These are phyloP conservation scores for Thalassiosira sp. DNA, from an alignment of 352 stramenopile genomes.

Conservation along the genomic window DNA sequence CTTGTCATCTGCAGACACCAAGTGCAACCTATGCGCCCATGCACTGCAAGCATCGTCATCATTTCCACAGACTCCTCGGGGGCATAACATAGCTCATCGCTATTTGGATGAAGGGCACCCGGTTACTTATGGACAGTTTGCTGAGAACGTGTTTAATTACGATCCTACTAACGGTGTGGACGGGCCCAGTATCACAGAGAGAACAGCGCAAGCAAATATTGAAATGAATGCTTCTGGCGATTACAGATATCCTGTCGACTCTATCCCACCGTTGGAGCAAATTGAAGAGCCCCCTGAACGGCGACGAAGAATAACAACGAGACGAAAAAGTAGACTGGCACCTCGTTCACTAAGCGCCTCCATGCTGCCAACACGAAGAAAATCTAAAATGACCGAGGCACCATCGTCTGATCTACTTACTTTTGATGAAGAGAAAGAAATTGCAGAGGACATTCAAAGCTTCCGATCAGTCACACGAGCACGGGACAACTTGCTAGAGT, in stretches of 20 bases:
- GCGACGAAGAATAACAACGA: constrained; percentile 14
- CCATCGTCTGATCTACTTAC: constrained; percentile 31
- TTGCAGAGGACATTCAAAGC: constrained; percentile 31
- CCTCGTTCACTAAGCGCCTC: constrained; percentile 24
- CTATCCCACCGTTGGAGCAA: not conserved
- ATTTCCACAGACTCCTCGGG: constrained; percentile 19
- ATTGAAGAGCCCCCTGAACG: not conserved
- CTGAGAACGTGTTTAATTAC: constrained; percentile 5
- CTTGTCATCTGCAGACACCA: constrained; percentile 2
- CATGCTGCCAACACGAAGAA: constrained; percentile 38
- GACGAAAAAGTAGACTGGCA: constrained; percentile 38
- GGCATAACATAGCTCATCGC: constrained; percentile 17
- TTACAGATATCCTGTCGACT: constrained; percentile 18
- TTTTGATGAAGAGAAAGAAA: constrained; percentile 55
- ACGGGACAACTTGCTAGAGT: constrained; percentile 38
- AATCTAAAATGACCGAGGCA: not conserved
- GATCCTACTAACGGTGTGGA: constrained; percentile 3
- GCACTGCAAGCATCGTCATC: constrained; percentile 40
- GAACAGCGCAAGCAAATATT: constrained; percentile 32
- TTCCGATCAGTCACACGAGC: constrained; percentile 35
- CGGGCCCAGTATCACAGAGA: constrained; percentile 2
- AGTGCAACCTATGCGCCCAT: constrained; percentile 12
- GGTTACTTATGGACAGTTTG: constrained; percentile 33
- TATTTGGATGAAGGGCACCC: constrained; percentile 49
- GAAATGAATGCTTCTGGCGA: constrained; percentile 12